Conservation (phyloP, 495 filamentous ascomycete species). For the Aspergillus indologenus region DNA sequence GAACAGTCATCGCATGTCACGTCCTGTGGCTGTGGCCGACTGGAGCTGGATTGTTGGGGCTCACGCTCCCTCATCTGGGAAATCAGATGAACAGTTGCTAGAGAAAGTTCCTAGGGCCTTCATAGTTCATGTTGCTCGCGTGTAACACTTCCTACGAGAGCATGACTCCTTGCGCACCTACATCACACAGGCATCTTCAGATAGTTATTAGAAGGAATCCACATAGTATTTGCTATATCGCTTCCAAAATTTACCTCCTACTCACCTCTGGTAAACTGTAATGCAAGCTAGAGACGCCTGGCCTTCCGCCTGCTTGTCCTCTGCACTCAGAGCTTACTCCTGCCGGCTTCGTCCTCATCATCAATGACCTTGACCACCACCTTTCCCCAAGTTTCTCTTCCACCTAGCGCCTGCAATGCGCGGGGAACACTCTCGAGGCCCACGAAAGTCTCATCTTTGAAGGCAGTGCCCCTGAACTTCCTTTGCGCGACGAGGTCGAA, state of each 20-base stretch:
- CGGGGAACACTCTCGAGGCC: slow-evolving; percentile 76
- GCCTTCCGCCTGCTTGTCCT: not conserved
- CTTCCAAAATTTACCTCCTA: not conserved
- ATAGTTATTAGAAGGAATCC: not conserved
- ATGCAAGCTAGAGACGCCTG: not conserved
- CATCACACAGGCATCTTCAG: slow-evolving; percentile 16
- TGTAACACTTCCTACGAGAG: slow-evolving; percentile 40
- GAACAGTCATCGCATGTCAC: slow-evolving; percentile 44
- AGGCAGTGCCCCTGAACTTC: slow-evolving; percentile 79
- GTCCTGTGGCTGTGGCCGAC: slow-evolving; percentile 48
- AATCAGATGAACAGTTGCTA: slow-evolving; percentile 34
- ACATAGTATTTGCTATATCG: not conserved
- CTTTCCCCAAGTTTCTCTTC: slow-evolving; percentile 90
- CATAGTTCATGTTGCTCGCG: slow-evolving; percentile 51
- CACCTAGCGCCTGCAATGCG: slow-evolving; percentile 73
- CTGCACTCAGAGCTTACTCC: slow-evolving; percentile 45
- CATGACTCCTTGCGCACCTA: slow-evolving; percentile 55
- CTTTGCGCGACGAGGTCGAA: slow-evolving; percentile 71
- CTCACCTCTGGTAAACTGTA: not conserved
- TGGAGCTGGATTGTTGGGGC: slow-evolving; percentile 44
- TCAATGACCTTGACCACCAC: slow-evolving; percentile 88
- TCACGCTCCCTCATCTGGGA: slow-evolving; percentile 8
- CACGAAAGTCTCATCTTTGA: slow-evolving; percentile 74
- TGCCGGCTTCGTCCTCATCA: slow-evolving; percentile 37
- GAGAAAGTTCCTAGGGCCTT: slow-evolving; percentile 45